Evolutionary conservation across 192 early-diverging fungal species (phyloP).

Genomic region (Jimgerdemannia lactiflua): DNA sequence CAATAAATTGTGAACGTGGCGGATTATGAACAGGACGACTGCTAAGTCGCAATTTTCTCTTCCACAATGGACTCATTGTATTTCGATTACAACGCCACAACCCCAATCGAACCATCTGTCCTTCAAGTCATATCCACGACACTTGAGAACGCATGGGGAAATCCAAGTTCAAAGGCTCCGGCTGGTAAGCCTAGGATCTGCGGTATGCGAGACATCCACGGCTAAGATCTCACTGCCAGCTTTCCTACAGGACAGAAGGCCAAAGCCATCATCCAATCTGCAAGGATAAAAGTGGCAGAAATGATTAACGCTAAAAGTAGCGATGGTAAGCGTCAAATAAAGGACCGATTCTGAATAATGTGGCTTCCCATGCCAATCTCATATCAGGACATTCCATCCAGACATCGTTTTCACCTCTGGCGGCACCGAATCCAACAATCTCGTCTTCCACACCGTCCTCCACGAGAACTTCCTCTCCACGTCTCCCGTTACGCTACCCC

Average conservation of each 20-base stretch:
- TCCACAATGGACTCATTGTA: background rate
- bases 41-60: background rate
- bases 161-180: background rate
- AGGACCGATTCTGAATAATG: no score
- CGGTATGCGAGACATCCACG: background rate
- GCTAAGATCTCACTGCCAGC: no score
- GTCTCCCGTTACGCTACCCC: background rate
- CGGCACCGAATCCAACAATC: conserved; percentile 5
- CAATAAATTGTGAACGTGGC: background rate
- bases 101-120: background rate
- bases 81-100: conserved; percentile 5
- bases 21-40: no score
- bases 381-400: background rate
- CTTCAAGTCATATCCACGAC: background rate
- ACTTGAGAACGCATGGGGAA: conserved; percentile 1
- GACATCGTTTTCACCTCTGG: conserved; percentile 4
- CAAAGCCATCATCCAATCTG: background rate
- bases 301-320: background rate
- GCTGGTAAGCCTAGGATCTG: background rate
- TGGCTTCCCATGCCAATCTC: background rate
- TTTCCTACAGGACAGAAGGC: background rate
- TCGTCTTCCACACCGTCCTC: conserved; percentile 3
- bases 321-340: background rate
- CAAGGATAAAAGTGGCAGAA: background rate
- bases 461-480: background rate